phyloP scores from a whole-genome alignment of 2,329 filamentous ascomycete genomes.

The Daldinia eschscholtzii region DNA sequence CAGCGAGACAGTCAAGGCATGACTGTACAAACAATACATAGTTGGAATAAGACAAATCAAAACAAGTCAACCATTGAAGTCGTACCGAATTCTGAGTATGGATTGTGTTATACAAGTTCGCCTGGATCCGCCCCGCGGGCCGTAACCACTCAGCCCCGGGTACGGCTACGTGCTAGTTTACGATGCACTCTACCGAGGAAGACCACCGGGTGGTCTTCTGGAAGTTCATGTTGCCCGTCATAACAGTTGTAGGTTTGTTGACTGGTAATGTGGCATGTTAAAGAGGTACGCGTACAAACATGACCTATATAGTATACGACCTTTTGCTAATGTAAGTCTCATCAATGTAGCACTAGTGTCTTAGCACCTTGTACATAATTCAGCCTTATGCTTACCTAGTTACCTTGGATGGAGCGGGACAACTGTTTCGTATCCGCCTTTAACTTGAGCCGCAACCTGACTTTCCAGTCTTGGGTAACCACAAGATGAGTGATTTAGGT shows the following conservation, averaged over 20 bases:
- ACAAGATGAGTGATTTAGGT: background rate
- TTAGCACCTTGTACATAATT: background rate
- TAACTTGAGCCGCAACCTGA: slow-evolving; percentile 4
- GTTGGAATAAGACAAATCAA: slow-evolving; percentile 25
- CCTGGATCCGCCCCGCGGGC: slow-evolving; percentile 30
- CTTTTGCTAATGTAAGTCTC: background rate
- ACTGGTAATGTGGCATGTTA: background rate
- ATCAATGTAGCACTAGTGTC: background rate
- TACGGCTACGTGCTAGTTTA: slow-evolving; percentile 25
- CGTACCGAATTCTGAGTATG: slow-evolving; percentile 9
- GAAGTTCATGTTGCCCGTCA: slow-evolving; percentile 4
- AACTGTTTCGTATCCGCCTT: background rate
- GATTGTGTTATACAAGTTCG: slow-evolving; percentile 41
- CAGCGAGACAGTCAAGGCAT: slow-evolving; percentile 17
- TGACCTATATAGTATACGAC: background rate
- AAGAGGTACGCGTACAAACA: background rate
- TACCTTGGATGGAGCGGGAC: background rate
- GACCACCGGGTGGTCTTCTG: slow-evolving; percentile 11
- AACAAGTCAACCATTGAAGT: slow-evolving; percentile 1
- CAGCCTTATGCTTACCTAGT: background rate
- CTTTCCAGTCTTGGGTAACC: background rate
- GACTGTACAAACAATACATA: slow-evolving; percentile 25
- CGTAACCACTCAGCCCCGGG: slow-evolving; percentile 5
- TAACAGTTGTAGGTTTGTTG: background rate
- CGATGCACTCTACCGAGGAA: slow-evolving; percentile 19